Evolutionary conservation across 768 basidiomycete species (phyloP).

Genomic region (Leccinum disarticulatum): DNA sequence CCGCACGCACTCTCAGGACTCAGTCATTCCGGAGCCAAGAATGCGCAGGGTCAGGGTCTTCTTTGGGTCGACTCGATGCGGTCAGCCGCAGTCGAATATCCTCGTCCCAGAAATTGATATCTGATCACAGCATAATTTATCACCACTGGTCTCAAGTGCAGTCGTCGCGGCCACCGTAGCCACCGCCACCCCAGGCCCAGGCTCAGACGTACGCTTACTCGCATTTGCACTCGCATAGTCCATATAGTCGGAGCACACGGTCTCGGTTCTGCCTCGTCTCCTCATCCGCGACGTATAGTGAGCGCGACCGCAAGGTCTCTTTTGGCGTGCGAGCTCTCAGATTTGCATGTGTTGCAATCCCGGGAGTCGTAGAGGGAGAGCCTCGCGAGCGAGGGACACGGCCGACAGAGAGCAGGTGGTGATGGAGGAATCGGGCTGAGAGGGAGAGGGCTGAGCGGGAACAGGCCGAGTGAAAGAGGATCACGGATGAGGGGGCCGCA

Average conservation of each 20-base stretch:
- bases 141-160: slow-evolving; percentile 10
- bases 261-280: slow-evolving; percentile 28
- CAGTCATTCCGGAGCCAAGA: slow-evolving; percentile 31
- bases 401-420: slow-evolving; percentile 19
- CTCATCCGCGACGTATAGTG: slow-evolving; percentile 20
- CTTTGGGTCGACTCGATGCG: slow-evolving; percentile 25
- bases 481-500: slow-evolving; percentile 8
- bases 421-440: slow-evolving; percentile 16
- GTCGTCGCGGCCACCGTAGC: background rate
- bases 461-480: slow-evolving; percentile 14
- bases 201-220: background rate
- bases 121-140: slow-evolving; percentile 11
- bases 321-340: slow-evolving; percentile 33
- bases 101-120: slow-evolving; percentile 13
- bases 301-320: slow-evolving; percentile 29
- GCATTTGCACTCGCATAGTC: slow-evolving; percentile 11
- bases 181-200: background rate
- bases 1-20: slow-evolving; percentile 53
- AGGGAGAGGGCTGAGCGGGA: slow-evolving; percentile 13
- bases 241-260: slow-evolving; percentile 23
- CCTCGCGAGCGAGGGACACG: slow-evolving; percentile 18
- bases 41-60: slow-evolving; percentile 33
- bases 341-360: slow-evolving; percentile 28
- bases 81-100: slow-evolving; percentile 29
- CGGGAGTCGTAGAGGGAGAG: slow-evolving; percentile 28